phyloP scores from a whole-genome alignment of 306 rosid genomes.

The Abrus pulchellus region DNA sequence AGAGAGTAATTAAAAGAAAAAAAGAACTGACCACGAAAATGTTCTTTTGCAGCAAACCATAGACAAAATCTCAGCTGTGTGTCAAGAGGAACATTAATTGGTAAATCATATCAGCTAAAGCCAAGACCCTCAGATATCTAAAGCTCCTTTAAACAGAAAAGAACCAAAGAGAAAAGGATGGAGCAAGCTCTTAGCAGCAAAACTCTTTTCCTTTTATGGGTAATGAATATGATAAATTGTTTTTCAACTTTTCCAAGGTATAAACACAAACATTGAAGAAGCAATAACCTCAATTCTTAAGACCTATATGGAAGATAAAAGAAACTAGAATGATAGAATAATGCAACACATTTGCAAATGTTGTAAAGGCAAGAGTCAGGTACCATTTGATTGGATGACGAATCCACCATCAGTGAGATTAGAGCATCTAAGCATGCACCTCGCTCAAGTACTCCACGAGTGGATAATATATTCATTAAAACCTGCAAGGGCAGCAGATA shows the following conservation, averaged over 20 bases:
- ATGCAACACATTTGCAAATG: neutral
- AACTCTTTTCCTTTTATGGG: slow-evolving; percentile 12
- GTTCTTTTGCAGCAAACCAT: slow-evolving; percentile 20
- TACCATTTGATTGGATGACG: slow-evolving; percentile 91
- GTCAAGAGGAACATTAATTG: slow-evolving; percentile 31
- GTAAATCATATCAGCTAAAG: slow-evolving; percentile 32
- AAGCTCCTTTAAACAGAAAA: neutral
- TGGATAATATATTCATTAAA: slow-evolving; percentile 82
- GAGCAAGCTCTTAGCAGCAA: slow-evolving; percentile 1
- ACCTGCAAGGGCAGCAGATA: slow-evolving; percentile 61
- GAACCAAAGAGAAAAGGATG: neutral
- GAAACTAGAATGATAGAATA: slow-evolving; percentile 27
- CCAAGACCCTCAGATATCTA: slow-evolving; percentile 35
- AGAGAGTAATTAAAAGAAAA: slow-evolving; percentile 23
- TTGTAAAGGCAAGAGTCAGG: slow-evolving; percentile 20
- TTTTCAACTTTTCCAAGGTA: slow-evolving; percentile 11
- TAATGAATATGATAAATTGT: slow-evolving; percentile 22
- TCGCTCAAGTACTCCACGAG: slow-evolving; percentile 84
- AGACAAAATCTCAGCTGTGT: slow-evolving; percentile 27
- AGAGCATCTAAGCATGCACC: slow-evolving; percentile 94
- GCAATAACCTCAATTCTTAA: slow-evolving; percentile 2
- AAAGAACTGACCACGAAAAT: slow-evolving; percentile 11
- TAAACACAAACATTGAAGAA: slow-evolving; percentile 23
- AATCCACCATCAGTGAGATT: slow-evolving; percentile 89
- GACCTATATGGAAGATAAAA: slow-evolving; percentile 27